Conservation (phyloP, 2,329 filamentous ascomycete species). For the Pyrenophora tritici-repentis region DNA sequence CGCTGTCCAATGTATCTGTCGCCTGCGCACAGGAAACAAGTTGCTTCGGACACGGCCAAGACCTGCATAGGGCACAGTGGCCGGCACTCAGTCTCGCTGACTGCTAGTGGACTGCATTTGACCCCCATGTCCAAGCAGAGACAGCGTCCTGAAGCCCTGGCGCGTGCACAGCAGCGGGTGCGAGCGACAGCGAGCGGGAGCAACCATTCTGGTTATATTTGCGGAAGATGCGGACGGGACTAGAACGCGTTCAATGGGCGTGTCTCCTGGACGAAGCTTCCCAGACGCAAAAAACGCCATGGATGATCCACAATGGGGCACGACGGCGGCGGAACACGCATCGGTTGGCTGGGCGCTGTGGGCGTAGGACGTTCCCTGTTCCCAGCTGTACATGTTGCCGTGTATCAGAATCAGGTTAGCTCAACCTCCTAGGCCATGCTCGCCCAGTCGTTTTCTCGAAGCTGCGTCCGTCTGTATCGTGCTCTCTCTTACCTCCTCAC, state of each 20-base stretch:
- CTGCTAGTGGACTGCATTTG: constrained; percentile 3
- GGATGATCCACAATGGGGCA: constrained; percentile 29
- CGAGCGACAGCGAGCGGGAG: constrained; percentile 16
- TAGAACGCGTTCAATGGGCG: constrained; percentile 36
- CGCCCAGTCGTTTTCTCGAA: constrained; percentile 44
- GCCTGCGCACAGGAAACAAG: constrained; percentile 32
- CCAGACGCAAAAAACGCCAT: constrained; percentile 39
- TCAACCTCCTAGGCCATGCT: constrained; percentile 37
- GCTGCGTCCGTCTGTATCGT: constrained; percentile 42
- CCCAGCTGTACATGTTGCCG: constrained; percentile 39
- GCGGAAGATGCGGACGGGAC: constrained; percentile 32
- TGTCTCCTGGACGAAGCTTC: constrained; percentile 41
- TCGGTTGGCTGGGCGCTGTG: constrained; percentile 20
- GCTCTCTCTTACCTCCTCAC: constrained; percentile 35
- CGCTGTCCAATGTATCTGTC: constrained; percentile 39
- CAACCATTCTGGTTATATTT: constrained; percentile 13
- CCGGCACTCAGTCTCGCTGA: constrained; percentile 16
- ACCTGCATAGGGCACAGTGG: constrained; percentile 33
- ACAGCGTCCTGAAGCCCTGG: constrained; percentile 12
- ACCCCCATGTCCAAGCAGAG: constrained; percentile 22
- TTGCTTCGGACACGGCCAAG: constrained; percentile 38
- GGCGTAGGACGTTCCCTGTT: constrained; percentile 29
- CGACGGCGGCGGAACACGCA: constrained; percentile 18
- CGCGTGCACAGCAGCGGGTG: constrained; percentile 10
- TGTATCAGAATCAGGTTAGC: constrained; percentile 24